Conservation (phyloP, 495 filamentous ascomycete genomes). For the Alectoria sarmentosa region DNA sequence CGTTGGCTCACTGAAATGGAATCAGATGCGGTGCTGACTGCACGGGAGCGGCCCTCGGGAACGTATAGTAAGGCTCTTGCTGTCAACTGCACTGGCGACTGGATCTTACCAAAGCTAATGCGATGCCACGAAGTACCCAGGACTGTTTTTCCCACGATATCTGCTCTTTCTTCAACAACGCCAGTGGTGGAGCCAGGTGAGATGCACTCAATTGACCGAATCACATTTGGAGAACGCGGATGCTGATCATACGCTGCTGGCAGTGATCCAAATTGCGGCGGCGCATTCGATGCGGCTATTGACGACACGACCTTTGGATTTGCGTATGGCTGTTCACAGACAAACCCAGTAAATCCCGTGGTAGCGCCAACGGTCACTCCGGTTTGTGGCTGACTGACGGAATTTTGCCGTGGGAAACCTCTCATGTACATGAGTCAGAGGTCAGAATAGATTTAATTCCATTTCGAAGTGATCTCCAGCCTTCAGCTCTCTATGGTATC, state of each 20-base stretch:
- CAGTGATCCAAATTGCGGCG: constrained; percentile 25
- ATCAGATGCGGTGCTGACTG: constrained; percentile 24
- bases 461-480: not conserved
- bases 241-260: not conserved
- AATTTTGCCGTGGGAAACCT: not conserved
- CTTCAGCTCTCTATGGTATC: not conserved
- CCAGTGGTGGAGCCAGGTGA: constrained; percentile 19
- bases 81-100: not conserved
- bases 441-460: not conserved
- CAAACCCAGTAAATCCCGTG: constrained; percentile 13
- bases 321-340: constrained; percentile 12
- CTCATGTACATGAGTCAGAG: not conserved
- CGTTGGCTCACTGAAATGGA: not conserved
- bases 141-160: constrained; percentile 26
- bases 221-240: not conserved
- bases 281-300: constrained; percentile 17
- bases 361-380: constrained; percentile 4
- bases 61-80: constrained; percentile 18
- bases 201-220: not conserved
- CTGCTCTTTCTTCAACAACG: constrained; percentile 27
- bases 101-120: not conserved
- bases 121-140: constrained; percentile 15
- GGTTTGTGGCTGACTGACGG: not conserved
- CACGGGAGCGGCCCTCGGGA: constrained; percentile 17
- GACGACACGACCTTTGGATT: constrained; percentile 14